Conservation (phyloP, 1,284 basidiomycete species). For the Ceratobasidium sp. region DNA sequence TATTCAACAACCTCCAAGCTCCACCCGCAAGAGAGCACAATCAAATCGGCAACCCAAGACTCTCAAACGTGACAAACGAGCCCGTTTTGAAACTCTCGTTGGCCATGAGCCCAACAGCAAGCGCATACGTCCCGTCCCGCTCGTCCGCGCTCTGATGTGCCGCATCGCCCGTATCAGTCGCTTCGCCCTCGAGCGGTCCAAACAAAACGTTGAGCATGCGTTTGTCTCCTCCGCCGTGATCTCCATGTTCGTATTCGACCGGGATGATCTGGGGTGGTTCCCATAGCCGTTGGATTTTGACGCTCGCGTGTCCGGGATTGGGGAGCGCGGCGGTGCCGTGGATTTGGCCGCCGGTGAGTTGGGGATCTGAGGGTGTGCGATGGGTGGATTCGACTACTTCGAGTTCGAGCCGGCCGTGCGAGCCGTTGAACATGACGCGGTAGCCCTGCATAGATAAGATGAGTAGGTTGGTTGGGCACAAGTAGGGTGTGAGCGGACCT, state of each 20-base stretch:
- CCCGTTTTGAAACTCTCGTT: conserved; percentile 62
- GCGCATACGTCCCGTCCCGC: conserved; percentile 59
- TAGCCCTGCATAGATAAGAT: conserved; percentile 52
- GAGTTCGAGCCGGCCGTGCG: conserved; percentile 61
- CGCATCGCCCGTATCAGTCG: conserved; percentile 55
- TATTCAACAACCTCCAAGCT: conserved; percentile 14
- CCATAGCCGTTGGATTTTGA: conserved; percentile 60
- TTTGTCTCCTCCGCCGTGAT: conserved; percentile 62
- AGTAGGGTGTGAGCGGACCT: neutral
- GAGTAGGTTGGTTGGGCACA: neutral
- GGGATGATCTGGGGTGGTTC: conserved; percentile 55
- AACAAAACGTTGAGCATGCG: conserved; percentile 61
- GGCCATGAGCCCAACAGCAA: conserved; percentile 61
- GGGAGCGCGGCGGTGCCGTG: conserved; percentile 58
- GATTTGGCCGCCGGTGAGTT: conserved; percentile 52
- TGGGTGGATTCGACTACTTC: conserved; percentile 60
- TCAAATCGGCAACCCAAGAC: conserved; percentile 42
- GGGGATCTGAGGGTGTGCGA: conserved; percentile 49
- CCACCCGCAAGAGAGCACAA: neutral
- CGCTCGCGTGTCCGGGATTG: conserved; percentile 56
- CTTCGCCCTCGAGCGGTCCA: conserved; percentile 55
- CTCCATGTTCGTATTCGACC: conserved; percentile 55
- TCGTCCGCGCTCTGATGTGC: conserved; percentile 59
- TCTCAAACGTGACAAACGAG: conserved; percentile 54
- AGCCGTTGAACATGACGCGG: conserved; percentile 63